Evolutionary conservation across 2,329 filamentous ascomycete species (phyloP).

Genomic region (Penicillium concentricum): DNA sequence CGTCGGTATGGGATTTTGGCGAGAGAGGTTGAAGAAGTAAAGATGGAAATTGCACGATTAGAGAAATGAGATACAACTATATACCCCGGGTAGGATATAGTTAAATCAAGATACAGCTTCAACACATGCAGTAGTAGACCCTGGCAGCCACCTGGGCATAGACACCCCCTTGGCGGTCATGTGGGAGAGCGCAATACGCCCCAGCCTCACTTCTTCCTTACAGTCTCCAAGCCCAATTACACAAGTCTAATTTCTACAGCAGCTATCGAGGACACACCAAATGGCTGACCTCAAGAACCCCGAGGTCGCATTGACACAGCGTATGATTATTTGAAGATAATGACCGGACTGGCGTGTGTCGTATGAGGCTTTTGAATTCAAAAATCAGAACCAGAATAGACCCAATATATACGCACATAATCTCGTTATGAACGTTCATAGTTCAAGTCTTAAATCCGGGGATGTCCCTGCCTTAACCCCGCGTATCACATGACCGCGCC

Average conservation of each 20-base stretch:
- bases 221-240: not conserved
- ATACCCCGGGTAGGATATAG: not conserved
- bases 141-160: too few relatives aligned
- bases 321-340: too few relatives aligned
- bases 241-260: not conserved
- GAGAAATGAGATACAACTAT: constrained; percentile 10
- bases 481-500: constrained; percentile 30
- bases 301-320: too few relatives aligned
- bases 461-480: constrained; percentile 11
- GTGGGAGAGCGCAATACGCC: too few relatives aligned
- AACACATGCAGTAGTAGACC: not conserved
- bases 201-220: not conserved
- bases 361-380: not conserved
- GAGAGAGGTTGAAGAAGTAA: constrained; percentile 38
- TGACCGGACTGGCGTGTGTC: too few relatives aligned
- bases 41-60: constrained; percentile 29
- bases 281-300: not conserved
- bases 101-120: not conserved
- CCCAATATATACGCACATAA: not conserved
- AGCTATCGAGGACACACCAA: not conserved
- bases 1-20: constrained; percentile 39
- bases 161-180: not conserved
- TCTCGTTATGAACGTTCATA: not conserved
- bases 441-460: constrained; percentile 4
- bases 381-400: not conserved